phyloP scores from a whole-genome alignment of 2,329 filamentous ascomycete species.

The Cercospora nicotianae region DNA sequence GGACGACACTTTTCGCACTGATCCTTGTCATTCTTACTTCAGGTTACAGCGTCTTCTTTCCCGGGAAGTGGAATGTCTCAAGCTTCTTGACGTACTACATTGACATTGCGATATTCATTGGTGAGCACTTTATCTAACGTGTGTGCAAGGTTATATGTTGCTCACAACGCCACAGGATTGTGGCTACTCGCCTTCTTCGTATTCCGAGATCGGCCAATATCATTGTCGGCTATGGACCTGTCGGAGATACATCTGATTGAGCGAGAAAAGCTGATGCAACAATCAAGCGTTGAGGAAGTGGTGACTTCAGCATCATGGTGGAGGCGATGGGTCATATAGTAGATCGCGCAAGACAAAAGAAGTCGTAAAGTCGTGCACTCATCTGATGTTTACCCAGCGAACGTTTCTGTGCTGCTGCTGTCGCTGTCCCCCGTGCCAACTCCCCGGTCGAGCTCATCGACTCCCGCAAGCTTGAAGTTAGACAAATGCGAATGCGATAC shows the following conservation, averaged over 20 bases:
- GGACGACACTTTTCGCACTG: constrained; percentile 56
- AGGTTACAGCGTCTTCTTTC: constrained; percentile 58
- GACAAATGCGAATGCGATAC: neutral
- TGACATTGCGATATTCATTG: constrained; percentile 24
- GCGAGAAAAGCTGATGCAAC: constrained; percentile 11
- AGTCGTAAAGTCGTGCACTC: neutral
- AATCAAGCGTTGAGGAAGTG: neutral
- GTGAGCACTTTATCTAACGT: neutral
- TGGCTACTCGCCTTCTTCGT: constrained; percentile 9
- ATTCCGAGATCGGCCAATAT: constrained; percentile 8
- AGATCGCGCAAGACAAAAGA: neutral
- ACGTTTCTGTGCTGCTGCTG: neutral
- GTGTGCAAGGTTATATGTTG: neutral
- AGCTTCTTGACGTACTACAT: constrained; percentile 25
- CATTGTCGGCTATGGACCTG: constrained; percentile 16
- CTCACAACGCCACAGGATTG: neutral
- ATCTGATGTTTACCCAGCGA: neutral
- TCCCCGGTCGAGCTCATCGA: neutral
- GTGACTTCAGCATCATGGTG: constrained; percentile 1
- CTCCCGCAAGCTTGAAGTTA: neutral
- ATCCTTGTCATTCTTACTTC: constrained; percentile 67
- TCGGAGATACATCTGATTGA: constrained; percentile 22
- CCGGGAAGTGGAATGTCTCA: constrained; percentile 39
- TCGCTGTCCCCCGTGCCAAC: neutral
- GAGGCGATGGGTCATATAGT: constrained; percentile 17